Conservation (phyloP, 2,329 filamentous ascomycete genomes). For the Ceratocystis alfenasii region DNA sequence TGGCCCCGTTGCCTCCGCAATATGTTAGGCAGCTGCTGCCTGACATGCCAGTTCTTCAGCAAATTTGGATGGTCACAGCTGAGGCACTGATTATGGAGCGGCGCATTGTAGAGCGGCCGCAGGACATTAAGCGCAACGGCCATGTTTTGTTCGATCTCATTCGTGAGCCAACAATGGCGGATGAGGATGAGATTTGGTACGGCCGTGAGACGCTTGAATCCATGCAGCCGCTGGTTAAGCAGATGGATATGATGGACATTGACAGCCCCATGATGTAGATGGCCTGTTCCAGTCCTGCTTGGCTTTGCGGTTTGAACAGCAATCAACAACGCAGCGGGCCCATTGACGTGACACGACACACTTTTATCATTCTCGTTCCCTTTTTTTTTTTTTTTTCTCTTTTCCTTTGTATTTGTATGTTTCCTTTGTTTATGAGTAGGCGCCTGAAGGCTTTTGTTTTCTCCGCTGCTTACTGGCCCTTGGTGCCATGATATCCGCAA, state of each 20-base stretch:
- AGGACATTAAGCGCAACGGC: constrained; percentile 52
- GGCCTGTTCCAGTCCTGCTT: not conserved
- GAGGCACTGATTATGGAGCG: constrained; percentile 50
- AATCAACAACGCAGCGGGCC: not conserved
- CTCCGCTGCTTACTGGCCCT: not conserved
- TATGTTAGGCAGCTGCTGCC: constrained; percentile 39
- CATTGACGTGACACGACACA: not conserved
- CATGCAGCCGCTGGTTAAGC: constrained; percentile 40
- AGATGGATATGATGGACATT: constrained; percentile 37
- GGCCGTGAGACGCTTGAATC: constrained; percentile 42
- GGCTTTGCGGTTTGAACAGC: not conserved
- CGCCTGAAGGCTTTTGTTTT: not conserved
- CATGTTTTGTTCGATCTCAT: constrained; percentile 54
- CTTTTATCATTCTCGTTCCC: constrained; percentile 2
- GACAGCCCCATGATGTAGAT: constrained; percentile 14
- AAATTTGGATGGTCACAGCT: constrained; percentile 52
- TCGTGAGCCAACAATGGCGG: constrained; percentile 45
- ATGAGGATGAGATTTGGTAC: constrained; percentile 53
- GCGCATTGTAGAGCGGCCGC: constrained; percentile 44
- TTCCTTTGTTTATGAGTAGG: not conserved
- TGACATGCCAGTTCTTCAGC: constrained; percentile 46
- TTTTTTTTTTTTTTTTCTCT: constrained; percentile 10
- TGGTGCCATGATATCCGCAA: not conserved
- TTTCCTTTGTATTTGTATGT: not conserved
- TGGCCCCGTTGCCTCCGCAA: constrained; percentile 42